These are phyloP conservation scores for Globisporangium nagaii DNA, from an alignment of 352 stramenopile species.

Conservation along the genomic window DNA sequence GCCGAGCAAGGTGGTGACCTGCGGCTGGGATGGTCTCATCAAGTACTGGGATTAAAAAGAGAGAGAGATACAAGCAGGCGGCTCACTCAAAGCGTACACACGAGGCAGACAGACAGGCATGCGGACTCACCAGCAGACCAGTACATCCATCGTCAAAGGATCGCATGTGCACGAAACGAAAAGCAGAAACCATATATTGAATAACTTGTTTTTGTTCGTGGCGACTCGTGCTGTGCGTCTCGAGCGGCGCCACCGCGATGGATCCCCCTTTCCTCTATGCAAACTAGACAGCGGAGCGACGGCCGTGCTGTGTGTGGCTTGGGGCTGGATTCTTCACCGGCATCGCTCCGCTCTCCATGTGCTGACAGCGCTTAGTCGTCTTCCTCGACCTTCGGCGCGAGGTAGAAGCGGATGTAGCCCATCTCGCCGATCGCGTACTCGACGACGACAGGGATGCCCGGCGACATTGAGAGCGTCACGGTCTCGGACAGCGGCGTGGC, in stretches of 20 bases:
- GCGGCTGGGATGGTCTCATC: slow-evolving; percentile 98
- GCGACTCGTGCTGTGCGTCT: no score
- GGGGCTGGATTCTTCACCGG: no score
- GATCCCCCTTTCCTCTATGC: slow-evolving; percentile 1
- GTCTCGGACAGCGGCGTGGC: slow-evolving; percentile 93
- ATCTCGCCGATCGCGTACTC: slow-evolving; percentile 98
- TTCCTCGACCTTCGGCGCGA: slow-evolving; percentile 99
- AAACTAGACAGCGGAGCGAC: slow-evolving; percentile 1
- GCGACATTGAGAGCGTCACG: slow-evolving; percentile 97
- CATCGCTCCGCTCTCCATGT: slow-evolving; percentile 1
- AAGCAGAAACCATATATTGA: no score
- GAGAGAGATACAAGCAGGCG: no score
- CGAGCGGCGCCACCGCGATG: background rate
- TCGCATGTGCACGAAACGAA: no score
- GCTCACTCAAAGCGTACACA: no score
- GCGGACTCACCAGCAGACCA: no score
- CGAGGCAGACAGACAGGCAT: no score
- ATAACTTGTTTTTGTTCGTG: no score
- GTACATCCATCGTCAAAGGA: no score
- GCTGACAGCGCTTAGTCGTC: slow-evolving; percentile 66
- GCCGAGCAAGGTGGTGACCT: slow-evolving; percentile 94
- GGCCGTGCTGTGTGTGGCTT: background rate
- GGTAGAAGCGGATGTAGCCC: slow-evolving; percentile 98
- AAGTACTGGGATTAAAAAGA: slow-evolving; percentile 97
- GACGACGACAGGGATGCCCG: slow-evolving; percentile 97